phyloP scores from a whole-genome alignment of 371 early-diverging fungal species.

The Mucor mucedo region DNA sequence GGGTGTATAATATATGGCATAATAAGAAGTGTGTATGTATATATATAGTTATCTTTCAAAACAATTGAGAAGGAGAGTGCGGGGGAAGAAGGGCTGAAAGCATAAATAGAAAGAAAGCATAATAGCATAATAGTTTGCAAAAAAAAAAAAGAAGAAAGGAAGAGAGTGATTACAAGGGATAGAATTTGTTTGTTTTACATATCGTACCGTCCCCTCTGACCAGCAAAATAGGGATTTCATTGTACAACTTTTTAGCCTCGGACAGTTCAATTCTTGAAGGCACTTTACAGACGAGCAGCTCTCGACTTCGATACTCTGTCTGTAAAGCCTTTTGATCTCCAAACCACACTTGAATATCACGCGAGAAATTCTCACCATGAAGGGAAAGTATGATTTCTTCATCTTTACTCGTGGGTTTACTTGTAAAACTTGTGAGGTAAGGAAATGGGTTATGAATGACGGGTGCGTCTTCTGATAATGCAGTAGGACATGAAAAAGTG shows the following conservation, averaged over 20 bases:
- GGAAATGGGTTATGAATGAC: conserved; percentile 15
- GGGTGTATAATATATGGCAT: not conserved
- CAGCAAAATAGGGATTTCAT: conserved; percentile 43
- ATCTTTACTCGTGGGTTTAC: conserved; percentile 2
- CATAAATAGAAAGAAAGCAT: not conserved
- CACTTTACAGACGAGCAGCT: conserved; percentile 39
- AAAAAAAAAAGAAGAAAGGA: conserved; percentile 2
- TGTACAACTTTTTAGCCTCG: conserved; percentile 33
- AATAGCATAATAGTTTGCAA: not conserved
- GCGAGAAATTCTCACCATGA: conserved; percentile 66
- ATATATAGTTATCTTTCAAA: not conserved
- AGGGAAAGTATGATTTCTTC: conserved; percentile 22
- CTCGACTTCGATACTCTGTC: conserved; percentile 45
- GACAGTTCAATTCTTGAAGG: conserved; percentile 35
- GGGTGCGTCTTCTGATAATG: not conserved
- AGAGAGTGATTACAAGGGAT: conserved; percentile 25
- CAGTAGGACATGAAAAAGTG: conserved; percentile 57
- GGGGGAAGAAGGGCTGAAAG: not conserved
- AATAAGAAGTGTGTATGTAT: not conserved
- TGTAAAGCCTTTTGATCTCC: conserved; percentile 49
- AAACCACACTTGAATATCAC: conserved; percentile 75
- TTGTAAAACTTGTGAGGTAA: conserved; percentile 6
- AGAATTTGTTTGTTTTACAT: conserved; percentile 49
- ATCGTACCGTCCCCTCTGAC: conserved; percentile 46
- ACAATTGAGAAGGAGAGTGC: not conserved